phyloP scores from a whole-genome alignment of 192 early-diverging fungal species.

The Coemansia sp. region DNA sequence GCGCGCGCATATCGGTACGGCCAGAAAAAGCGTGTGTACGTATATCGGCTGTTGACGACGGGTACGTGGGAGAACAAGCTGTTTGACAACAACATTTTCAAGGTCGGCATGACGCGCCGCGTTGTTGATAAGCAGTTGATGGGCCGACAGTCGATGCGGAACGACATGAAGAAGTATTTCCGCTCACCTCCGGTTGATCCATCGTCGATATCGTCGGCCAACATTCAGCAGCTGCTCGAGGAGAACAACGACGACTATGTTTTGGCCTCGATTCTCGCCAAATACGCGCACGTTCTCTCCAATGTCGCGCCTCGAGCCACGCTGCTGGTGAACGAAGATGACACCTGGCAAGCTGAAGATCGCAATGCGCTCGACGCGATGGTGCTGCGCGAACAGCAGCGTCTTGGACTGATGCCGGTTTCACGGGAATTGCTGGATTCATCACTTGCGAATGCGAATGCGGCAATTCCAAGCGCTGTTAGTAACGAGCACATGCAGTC shows the following conservation, averaged over 20 bases:
- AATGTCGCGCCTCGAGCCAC: conserved; percentile 36
- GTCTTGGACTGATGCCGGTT: conserved; percentile 20
- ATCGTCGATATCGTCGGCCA: background rate
- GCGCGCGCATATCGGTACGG: conserved; percentile 71
- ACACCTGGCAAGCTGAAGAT: conserved; percentile 11
- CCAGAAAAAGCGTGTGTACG: conserved; percentile 65
- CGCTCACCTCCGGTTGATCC: conserved; percentile 23
- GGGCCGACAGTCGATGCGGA: conserved; percentile 46
- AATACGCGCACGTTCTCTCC: background rate
- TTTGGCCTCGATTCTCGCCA: conserved; percentile 12
- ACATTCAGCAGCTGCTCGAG: background rate
- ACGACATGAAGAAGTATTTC: conserved; percentile 56
- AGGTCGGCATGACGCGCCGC: conserved; percentile 63
- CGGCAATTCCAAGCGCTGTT: too few species aligned
- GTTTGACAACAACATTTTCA: conserved; percentile 69
- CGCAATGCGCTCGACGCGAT: conserved; percentile 4
- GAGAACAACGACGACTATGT: conserved; percentile 28
- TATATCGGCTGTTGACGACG: conserved; percentile 62
- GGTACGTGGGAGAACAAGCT: conserved; percentile 63
- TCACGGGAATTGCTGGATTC: background rate
- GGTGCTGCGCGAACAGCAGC: conserved; percentile 20
- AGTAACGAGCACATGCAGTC: too few species aligned
- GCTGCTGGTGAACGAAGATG: conserved; percentile 40
- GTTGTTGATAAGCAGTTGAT: conserved; percentile 65
- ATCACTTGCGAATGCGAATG: too few species aligned